phyloP scores from a whole-genome alignment of 2,329 filamentous ascomycete species.

The Ceratocystis diversiconidia region DNA sequence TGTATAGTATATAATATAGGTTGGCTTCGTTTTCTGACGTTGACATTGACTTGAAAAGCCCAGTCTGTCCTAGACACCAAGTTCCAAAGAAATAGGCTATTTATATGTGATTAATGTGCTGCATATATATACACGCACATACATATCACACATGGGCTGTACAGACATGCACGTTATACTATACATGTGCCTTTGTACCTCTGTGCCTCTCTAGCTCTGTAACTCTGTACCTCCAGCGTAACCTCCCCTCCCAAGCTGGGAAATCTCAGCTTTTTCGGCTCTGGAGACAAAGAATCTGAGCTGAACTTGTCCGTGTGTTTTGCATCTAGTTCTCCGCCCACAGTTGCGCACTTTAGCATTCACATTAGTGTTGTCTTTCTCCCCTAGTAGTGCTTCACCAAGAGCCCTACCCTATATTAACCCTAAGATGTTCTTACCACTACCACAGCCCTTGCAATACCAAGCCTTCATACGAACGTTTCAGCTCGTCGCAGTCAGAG shows the following conservation, averaged over 20 bases:
- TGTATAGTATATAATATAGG: no score
- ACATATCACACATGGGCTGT: no score
- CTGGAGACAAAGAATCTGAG: not conserved
- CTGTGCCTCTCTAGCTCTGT: not conserved
- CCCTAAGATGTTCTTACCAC: not conserved
- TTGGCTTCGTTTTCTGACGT: no score
- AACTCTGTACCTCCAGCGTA: not conserved
- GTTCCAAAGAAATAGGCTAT: not conserved
- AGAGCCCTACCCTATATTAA: not conserved
- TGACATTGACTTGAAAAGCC: no score
- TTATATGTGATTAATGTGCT: no score
- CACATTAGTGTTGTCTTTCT: no score
- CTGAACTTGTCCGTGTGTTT: not conserved
- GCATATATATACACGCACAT: no score
- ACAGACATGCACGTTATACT: not conserved
- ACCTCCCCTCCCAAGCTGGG: not conserved
- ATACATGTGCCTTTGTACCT: not conserved
- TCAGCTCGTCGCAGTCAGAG: not conserved
- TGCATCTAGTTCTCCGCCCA: no score
- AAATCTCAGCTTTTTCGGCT: slow-evolving; percentile 1
- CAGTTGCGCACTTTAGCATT: no score
- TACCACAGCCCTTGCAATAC: not conserved
- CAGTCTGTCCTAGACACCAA: not conserved
- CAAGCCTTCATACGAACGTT: not conserved
- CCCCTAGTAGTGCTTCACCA: no score